These are phyloP conservation scores for Eudorina sp. DNA, from an alignment of 139 green algal genomes.

Conservation along the genomic window DNA sequence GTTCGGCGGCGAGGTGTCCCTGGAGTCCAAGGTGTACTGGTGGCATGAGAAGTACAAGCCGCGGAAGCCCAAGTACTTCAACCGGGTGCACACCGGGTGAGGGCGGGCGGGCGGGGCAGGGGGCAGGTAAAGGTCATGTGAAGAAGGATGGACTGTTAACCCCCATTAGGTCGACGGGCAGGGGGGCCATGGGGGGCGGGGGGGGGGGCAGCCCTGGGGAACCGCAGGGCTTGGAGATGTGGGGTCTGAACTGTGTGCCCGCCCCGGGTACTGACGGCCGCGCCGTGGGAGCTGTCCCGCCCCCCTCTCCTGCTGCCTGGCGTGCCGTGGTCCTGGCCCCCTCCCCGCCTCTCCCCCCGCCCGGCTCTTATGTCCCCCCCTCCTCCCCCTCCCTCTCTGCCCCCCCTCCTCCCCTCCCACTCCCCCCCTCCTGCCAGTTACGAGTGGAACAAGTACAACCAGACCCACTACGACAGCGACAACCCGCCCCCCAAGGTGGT, in stretches of 20 bases:
- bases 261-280: too few relatives aligned
- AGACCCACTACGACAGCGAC: slow-evolving; percentile 99
- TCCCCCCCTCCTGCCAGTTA: slow-evolving; percentile 67
- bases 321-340: too few relatives aligned
- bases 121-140: background rate
- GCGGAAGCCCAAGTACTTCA: slow-evolving; percentile 99
- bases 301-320: too few relatives aligned
- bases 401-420: background rate
- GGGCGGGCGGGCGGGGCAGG: too few relatives aligned
- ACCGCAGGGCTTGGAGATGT: too few relatives aligned
- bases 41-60: slow-evolving; percentile 99
- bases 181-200: too few relatives aligned
- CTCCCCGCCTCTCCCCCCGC: too few relatives aligned
- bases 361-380: too few relatives aligned
- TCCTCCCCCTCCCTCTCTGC: background rate
- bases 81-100: slow-evolving; percentile 91
- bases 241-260: too few relatives aligned
- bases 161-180: background rate
- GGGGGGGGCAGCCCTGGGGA: too few relatives aligned
- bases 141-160: background rate
- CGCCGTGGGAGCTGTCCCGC: too few relatives aligned
- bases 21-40: slow-evolving; percentile 92
- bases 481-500: slow-evolving; percentile 99
- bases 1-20: slow-evolving; percentile 85
- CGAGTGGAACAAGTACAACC: slow-evolving; percentile 99